Evolutionary conservation across 1,284 basidiomycete species (phyloP), one percentile per base, ranked within the genome.

Genomic region (Sparassis latifolia): DNA sequence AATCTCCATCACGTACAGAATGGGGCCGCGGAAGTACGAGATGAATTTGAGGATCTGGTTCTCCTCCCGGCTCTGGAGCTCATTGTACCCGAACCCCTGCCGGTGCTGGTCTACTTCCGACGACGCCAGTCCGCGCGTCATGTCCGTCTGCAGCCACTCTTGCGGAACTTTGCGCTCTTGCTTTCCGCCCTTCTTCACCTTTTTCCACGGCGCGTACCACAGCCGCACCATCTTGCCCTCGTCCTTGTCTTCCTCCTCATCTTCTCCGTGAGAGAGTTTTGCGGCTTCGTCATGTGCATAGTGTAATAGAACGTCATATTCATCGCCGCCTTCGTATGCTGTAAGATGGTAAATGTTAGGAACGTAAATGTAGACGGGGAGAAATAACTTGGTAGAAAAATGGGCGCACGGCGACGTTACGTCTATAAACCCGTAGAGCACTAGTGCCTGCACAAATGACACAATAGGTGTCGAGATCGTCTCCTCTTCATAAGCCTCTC

Each of bases 21-120:
- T 52, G 10, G 51, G 51, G n/a, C 51, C 51, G 30, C 51, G 51
- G 43, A 52, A 52, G 38, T 48, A 52, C 27, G 51, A 52, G 20
- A 52, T 48, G 42, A 52, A 52, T 33, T 52, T 52, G 46, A 52
- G 47, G 42, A 52, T 10, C 37, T 52, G 51, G 30, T 52, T 52
- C 47, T 52, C 51, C 12, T 52, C 32, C 39, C 48, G 42, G 43
- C 51, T 48, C 28, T 28, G 32, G n/a, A 52, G 43, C 39, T 52
- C 51, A 35, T 52, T 52, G 43, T 44, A 52, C n/a, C 51, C 51
- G 7, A 38, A 38, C 12, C 20, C 33, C 4, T 33, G 35, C 38
- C 51, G 44, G 32, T 47, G 41, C 39, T 44, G 39, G 3, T 52
- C 51, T 12, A 52, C 33, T 20, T 52, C 51, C 10, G 45, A 4